Percentiles rank a stretch among this genome's conserved stretches.
phyloP scores from a whole-genome alignment of 2,329 filamentous ascomycete genomes.

The Endoconidiophora polonica region DNA sequence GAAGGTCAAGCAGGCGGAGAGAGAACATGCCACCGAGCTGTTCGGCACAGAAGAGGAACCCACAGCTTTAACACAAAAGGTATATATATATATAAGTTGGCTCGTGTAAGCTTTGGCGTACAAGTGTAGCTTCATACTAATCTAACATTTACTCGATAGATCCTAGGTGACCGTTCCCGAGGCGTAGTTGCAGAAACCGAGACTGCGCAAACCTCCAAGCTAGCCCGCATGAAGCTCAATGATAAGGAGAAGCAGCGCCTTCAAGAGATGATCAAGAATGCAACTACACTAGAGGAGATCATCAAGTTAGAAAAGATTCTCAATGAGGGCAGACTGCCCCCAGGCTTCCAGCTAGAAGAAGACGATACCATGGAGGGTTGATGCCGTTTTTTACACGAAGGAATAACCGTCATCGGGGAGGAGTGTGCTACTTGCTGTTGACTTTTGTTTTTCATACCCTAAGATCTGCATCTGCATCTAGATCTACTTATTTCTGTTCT shows the following conservation, averaged over 20 bases:
- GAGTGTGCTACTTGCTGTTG: not conserved
- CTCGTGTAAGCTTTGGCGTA: not conserved
- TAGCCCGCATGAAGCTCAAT: conserved; percentile 68
- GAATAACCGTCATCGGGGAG: not conserved
- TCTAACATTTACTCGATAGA: conserved; percentile 27
- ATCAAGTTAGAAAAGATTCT: conserved; percentile 79
- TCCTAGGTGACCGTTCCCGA: conserved; percentile 70
- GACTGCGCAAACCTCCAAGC: conserved; percentile 31
- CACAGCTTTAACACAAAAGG: conserved; percentile 61
- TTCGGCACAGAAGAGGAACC: conserved; percentile 70
- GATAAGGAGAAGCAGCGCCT: conserved; percentile 75
- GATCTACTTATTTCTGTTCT: not conserved
- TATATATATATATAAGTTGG: conserved; percentile 18
- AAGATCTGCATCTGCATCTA: not conserved
- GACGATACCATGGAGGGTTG: conserved; percentile 45
- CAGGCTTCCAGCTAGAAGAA: conserved; percentile 39
- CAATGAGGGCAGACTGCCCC: conserved; percentile 72
- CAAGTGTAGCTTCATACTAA: not conserved
- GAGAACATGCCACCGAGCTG: conserved; percentile 56
- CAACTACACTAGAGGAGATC: conserved; percentile 81
- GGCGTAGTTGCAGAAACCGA: conserved; percentile 32
- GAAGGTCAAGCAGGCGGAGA: conserved; percentile 79
- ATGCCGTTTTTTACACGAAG: not conserved
- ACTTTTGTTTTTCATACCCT: not conserved
- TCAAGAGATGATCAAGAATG: conserved; percentile 73